Evolutionary conservation across 2,329 filamentous ascomycete species (phyloP).

Genomic region (Escovopsis sp.): DNA sequence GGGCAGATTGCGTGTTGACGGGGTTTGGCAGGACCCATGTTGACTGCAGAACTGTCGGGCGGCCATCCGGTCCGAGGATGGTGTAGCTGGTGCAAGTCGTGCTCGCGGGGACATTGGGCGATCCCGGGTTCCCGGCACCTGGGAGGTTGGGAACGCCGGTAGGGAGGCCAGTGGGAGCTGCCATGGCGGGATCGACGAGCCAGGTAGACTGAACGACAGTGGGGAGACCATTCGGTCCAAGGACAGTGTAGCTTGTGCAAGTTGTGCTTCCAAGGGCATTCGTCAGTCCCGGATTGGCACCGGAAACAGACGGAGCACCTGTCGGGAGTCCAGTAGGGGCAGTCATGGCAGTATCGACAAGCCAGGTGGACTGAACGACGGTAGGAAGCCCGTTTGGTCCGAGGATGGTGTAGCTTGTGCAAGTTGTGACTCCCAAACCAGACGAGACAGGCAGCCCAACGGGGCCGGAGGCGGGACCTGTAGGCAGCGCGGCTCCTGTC

Average conservation of each 20-base stretch:
- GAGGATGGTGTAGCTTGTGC: slow-evolving; percentile 14
- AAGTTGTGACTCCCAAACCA: slow-evolving; percentile 5
- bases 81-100: slow-evolving; percentile 10
- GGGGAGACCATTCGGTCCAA: slow-evolving; percentile 16
- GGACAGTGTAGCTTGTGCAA: slow-evolving; percentile 12
- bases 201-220: slow-evolving; percentile 20
- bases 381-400: slow-evolving; percentile 20
- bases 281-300: slow-evolving; percentile 1
- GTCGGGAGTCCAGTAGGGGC: slow-evolving; percentile 4
- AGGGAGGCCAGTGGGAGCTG: background rate
- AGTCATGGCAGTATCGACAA: slow-evolving; percentile 8
- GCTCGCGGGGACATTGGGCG: slow-evolving; percentile 4
- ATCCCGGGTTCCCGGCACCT: background rate
- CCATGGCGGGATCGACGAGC: slow-evolving; percentile 7
- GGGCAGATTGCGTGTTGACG: slow-evolving; percentile 2
- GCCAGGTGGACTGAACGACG: slow-evolving; percentile 20
- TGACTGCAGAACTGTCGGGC: slow-evolving; percentile 19
- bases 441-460: background rate
- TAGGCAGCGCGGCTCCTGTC: background rate
- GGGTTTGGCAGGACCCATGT: slow-evolving; percentile 15
- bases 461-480: background rate
- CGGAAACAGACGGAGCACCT: slow-evolving; percentile 2
- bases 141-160: slow-evolving; percentile 2
- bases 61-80: slow-evolving; percentile 17
- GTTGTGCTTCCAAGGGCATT: slow-evolving; percentile 5